Conservation (phyloP, 495 filamentous ascomycete species). For the Penicillium arizonense region DNA sequence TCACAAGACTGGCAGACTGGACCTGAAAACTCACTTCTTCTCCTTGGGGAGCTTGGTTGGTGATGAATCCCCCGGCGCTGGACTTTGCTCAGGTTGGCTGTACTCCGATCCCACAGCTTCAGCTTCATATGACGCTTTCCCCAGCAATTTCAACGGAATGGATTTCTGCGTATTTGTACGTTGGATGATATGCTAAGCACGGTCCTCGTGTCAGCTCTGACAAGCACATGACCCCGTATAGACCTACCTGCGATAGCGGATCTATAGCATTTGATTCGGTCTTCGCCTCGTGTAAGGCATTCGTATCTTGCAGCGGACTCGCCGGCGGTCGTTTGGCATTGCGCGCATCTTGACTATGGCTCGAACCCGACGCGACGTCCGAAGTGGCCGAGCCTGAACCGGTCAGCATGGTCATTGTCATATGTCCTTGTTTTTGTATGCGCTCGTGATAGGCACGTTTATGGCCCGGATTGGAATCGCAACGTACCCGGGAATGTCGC, state of each 20-base stretch:
- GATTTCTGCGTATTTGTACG: constrained; percentile 76
- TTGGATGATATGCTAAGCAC: constrained; percentile 69
- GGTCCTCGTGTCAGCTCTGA: constrained; percentile 6
- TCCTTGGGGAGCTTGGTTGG: constrained; percentile 53
- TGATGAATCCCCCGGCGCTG: constrained; percentile 38
- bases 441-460: not conserved
- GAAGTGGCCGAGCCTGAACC: constrained; percentile 30
- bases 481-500: constrained; percentile 23
- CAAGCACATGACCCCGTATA: constrained; percentile 1
- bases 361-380: constrained; percentile 38
- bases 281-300: constrained; percentile 29
- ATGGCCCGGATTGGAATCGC: constrained; percentile 4
- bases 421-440: not conserved
- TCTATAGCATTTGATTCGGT: constrained; percentile 50
- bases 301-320: constrained; percentile 23
- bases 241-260: constrained; percentile 54
- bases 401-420: constrained; percentile 4
- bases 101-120: constrained; percentile 53
- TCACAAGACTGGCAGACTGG: constrained; percentile 1
- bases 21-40: constrained; percentile 58
- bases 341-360: constrained; percentile 33
- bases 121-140: constrained; percentile 50
- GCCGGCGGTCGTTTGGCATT: constrained; percentile 17
- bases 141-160: constrained; percentile 65
- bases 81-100: constrained; percentile 32